Percentiles rank a stretch among this genome's conserved stretches.
phyloP scores from a whole-genome alignment of 2,329 filamentous ascomycete genomes.

The Trichoderma oligosporum region DNA sequence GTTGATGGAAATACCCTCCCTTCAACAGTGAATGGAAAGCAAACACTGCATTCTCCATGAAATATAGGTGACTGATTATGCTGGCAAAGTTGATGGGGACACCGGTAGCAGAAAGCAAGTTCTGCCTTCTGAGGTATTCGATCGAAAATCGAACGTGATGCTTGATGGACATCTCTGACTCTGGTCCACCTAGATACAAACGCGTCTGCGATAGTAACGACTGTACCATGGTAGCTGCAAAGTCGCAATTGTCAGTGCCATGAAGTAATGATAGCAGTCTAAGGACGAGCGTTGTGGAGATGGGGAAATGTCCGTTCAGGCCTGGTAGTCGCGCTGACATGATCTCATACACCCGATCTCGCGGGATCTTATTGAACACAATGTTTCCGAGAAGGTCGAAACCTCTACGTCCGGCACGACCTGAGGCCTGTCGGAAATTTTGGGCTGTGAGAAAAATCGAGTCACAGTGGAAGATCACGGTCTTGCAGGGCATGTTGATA shows the following conservation, averaged over 20 bases:
- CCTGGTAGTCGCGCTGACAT: conserved; percentile 71
- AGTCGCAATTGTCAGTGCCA: conserved; percentile 60
- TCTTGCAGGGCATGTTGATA: conserved; percentile 83
- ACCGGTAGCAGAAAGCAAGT: conserved; percentile 59
- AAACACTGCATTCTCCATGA: conserved; percentile 70
- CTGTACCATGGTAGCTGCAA: conserved; percentile 59
- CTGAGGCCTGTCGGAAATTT: conserved; percentile 72
- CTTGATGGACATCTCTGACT: conserved; percentile 64
- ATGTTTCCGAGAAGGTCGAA: conserved; percentile 80
- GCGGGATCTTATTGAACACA: conserved; percentile 65
- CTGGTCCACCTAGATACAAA: conserved; percentile 66
- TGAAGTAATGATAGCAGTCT: conserved; percentile 64
- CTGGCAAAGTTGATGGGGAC: conserved; percentile 69
- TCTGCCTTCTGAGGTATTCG: conserved; percentile 69
- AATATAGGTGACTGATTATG: conserved; percentile 69
- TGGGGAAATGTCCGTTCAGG: conserved; percentile 72
- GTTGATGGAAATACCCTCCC: conserved; percentile 61
- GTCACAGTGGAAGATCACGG: conserved; percentile 72
- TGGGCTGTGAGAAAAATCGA: conserved; percentile 69
- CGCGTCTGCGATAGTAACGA: conserved; percentile 66
- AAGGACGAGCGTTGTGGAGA: conserved; percentile 69
- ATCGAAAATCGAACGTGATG: conserved; percentile 79
- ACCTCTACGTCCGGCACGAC: conserved; percentile 73
- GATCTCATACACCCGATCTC: conserved; percentile 60
- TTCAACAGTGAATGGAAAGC: conserved; percentile 72